Conservation (phyloP, 2,329 filamentous ascomycete genomes). For the Alternaria burnsii region DNA sequence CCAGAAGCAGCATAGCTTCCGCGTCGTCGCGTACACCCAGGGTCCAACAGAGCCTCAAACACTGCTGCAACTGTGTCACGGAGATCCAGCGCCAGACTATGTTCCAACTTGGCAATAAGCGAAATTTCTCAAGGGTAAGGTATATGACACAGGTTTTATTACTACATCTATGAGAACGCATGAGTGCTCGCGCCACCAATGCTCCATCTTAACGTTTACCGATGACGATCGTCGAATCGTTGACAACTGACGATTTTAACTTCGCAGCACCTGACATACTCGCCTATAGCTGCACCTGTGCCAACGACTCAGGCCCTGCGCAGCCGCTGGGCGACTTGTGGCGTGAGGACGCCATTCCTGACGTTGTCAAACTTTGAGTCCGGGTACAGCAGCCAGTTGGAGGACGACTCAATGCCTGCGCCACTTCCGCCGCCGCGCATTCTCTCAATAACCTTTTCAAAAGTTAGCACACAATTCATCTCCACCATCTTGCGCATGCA, state of each 20-base stretch:
- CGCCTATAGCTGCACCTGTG: background rate
- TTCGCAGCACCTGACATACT: constrained; percentile 3
- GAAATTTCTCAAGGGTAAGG: constrained; percentile 10
- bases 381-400: constrained; percentile 60
- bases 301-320: background rate
- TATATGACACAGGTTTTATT: constrained; percentile 27
- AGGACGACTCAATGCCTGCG: constrained; percentile 55
- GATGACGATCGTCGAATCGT: background rate
- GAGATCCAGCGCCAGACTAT: constrained; percentile 13
- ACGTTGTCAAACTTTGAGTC: constrained; percentile 63
- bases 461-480: background rate
- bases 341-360: constrained; percentile 52
- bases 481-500: background rate
- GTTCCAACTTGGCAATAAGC: constrained; percentile 26
- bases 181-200: constrained; percentile 22
- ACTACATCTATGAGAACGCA: constrained; percentile 21
- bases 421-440: constrained; percentile 47
- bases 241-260: constrained; percentile 1
- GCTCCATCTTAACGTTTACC: constrained; percentile 9
- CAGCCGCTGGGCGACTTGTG: background rate
- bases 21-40: constrained; percentile 4
- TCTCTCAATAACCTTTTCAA: constrained; percentile 48
- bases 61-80: constrained; percentile 20
- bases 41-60: constrained; percentile 27
- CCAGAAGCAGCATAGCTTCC: constrained; percentile 11